A percentile compares a stretch with the other conserved stretches of the same genome.
phyloP scores from a whole-genome alignment of 768 basidiomycete species.

The Strobilomyces confusus region DNA sequence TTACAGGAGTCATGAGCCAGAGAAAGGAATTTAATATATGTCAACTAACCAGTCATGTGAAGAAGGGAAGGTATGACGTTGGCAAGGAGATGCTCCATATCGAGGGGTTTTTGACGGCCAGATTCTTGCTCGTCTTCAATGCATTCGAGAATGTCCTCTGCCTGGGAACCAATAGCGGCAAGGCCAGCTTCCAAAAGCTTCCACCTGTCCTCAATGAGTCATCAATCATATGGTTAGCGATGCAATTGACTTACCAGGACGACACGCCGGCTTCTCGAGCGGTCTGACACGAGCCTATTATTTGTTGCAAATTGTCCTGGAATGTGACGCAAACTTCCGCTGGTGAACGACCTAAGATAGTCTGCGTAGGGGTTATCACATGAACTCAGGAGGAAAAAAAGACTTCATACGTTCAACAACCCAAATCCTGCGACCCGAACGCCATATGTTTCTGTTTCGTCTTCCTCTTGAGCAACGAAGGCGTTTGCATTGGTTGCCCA shows the following conservation, averaged over 20 bases:
- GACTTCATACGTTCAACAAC: slow-evolving; percentile 57
- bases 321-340: slow-evolving; percentile 49
- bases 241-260: slow-evolving; percentile 53
- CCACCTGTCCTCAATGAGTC: slow-evolving; percentile 60
- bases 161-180: slow-evolving; percentile 75
- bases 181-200: slow-evolving; percentile 83
- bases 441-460: slow-evolving; percentile 79
- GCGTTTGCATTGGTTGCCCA: slow-evolving; percentile 89
- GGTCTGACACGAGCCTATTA: slow-evolving; percentile 56
- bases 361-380: slow-evolving; percentile 32
- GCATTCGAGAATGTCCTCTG: slow-evolving; percentile 70
- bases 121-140: slow-evolving; percentile 72
- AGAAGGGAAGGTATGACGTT: slow-evolving; percentile 79
- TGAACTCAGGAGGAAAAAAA: not conserved
- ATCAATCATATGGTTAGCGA: not conserved
- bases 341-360: slow-evolving; percentile 53
- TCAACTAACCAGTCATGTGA: slow-evolving; percentile 56
- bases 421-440: slow-evolving; percentile 84
- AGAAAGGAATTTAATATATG: not conserved
- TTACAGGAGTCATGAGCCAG: slow-evolving; percentile 26
- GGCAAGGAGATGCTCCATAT: slow-evolving; percentile 71
- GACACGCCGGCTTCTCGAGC: slow-evolving; percentile 48
- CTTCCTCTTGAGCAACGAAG: slow-evolving; percentile 93
- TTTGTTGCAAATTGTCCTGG: slow-evolving; percentile 48
- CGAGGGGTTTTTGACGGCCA: slow-evolving; percentile 61